A percentile compares a stretch with the other conserved stretches of the same genome.
Evolutionary conservation across 192 early-diverging fungal genomes (phyloP).

Genomic region (Coemansia pectinata): DNA sequence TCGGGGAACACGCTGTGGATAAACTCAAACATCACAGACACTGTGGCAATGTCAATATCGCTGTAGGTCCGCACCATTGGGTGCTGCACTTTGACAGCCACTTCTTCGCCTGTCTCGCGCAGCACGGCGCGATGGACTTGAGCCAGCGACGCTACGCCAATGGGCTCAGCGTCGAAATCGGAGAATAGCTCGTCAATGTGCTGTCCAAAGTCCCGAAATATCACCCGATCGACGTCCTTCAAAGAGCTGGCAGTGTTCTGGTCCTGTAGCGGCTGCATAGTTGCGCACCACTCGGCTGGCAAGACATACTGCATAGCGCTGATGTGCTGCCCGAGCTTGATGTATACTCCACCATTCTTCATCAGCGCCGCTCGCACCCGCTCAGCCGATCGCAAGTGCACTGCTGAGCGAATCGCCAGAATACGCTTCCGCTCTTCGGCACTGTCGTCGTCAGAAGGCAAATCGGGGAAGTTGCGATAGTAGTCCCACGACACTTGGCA

Average conservation of each 20-base stretch:
- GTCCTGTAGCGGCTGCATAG: constrained; percentile 83
- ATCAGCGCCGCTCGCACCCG: constrained; percentile 62
- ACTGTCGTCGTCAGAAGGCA: constrained; percentile 21
- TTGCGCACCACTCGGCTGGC: constrained; percentile 86
- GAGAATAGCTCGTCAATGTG: constrained; percentile 69
- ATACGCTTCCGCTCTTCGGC: constrained; percentile 30
- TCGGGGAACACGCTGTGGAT: constrained; percentile 79
- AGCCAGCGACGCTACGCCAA: constrained; percentile 93
- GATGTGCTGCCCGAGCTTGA: constrained; percentile 89
- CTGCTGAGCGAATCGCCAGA: constrained; percentile 30
- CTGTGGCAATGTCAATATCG: constrained; percentile 77
- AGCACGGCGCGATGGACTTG: constrained; percentile 88
- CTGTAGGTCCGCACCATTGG: constrained; percentile 76
- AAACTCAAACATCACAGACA: constrained; percentile 61
- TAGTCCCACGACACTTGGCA: constrained; percentile 51
- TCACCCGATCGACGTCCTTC: constrained; percentile 67
- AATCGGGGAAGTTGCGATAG: constrained; percentile 50
- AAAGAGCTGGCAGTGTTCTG: constrained; percentile 74
- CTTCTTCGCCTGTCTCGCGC: constrained; percentile 62
- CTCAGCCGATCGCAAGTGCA: constrained; percentile 72
- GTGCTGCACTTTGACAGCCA: constrained; percentile 95
- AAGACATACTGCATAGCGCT: constrained; percentile 82
- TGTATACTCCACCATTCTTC: constrained; percentile 79
- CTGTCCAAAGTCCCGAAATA: constrained; percentile 67
- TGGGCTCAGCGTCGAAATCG: constrained; percentile 76